phyloP scores from a whole-genome alignment of 495 filamentous ascomycete species.

The Penicillium chermesinum region DNA sequence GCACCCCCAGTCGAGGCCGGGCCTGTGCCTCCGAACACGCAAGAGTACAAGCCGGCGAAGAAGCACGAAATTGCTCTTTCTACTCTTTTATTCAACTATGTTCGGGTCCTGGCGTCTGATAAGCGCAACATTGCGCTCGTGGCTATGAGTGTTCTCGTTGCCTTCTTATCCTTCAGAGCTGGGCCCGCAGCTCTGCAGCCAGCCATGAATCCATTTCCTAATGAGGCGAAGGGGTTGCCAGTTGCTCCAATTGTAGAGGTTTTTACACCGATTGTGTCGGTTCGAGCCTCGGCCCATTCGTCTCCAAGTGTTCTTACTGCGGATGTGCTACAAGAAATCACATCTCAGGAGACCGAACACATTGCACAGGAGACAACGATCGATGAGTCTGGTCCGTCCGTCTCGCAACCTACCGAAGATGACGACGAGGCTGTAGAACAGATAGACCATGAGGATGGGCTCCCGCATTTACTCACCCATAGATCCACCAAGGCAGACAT shows the following conservation, averaged over 20 bases:
- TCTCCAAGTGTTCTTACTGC: background rate
- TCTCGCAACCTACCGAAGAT: background rate
- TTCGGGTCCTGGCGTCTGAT: conserved; percentile 63
- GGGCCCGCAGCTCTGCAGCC: conserved; percentile 7
- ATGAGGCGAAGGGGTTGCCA: background rate
- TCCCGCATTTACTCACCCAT: no score
- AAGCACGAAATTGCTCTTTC: conserved; percentile 42
- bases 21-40: background rate
- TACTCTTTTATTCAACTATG: conserved; percentile 62
- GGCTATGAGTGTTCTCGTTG: conserved; percentile 54
- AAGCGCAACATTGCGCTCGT: conserved; percentile 65
- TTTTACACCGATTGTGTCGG: background rate
- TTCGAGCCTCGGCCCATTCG: background rate
- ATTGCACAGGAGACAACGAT: background rate
- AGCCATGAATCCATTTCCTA: conserved; percentile 12
- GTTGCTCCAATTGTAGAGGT: background rate
- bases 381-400: background rate
- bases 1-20: no score
- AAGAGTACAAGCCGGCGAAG: conserved; percentile 1
- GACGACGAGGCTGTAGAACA: no score
- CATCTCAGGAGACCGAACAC: background rate
- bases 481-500: background rate
- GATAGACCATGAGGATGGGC: no score
- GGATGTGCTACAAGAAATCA: background rate
- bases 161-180: conserved; percentile 44